These are phyloP conservation scores for Porphyrellus sp. DNA, from an alignment of 1,284 basidiomycete genomes.

Conservation along the genomic window DNA sequence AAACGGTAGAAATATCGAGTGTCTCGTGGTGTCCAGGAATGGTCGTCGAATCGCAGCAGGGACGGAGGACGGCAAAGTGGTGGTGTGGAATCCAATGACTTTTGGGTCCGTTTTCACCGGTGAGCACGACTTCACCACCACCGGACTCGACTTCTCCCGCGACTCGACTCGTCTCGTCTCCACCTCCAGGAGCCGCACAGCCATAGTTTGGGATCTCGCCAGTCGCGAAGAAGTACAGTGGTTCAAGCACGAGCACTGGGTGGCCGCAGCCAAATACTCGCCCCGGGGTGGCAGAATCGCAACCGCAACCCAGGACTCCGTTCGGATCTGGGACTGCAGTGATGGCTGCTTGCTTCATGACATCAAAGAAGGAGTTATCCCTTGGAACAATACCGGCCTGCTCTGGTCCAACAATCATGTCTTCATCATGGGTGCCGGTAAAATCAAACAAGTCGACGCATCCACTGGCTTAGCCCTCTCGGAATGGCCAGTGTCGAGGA, in stretches of 20 bases:
- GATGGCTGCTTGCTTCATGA: background rate
- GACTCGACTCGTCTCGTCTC: slow-evolving; percentile 6
- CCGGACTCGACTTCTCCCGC: slow-evolving; percentile 17
- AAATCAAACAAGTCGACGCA: background rate
- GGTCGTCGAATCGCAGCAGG: too few species aligned
- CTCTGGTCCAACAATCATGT: slow-evolving; percentile 1
- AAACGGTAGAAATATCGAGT: too few species aligned
- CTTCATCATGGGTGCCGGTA: background rate
- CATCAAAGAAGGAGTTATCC: background rate
- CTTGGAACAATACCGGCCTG: slow-evolving; percentile 1
- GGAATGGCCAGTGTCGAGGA: background rate
- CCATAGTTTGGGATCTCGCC: background rate
- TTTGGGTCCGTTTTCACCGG: too few species aligned
- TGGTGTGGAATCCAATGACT: too few species aligned
- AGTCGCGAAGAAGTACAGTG: background rate
- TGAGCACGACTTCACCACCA: too few species aligned
- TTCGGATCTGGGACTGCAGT: background rate
- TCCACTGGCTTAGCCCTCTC: background rate
- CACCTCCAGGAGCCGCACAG: background rate
- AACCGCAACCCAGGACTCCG: background rate
- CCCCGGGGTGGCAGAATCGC: background rate
- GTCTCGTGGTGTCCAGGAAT: too few species aligned
- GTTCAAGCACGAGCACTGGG: background rate
- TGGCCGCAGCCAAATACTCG: slow-evolving; percentile 3
- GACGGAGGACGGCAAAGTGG: too few species aligned